Evolutionary conservation across 228 moss, liverwort and hornwort genomes (phyloP).

Genomic region (Sphagnum magellanicum): DNA sequence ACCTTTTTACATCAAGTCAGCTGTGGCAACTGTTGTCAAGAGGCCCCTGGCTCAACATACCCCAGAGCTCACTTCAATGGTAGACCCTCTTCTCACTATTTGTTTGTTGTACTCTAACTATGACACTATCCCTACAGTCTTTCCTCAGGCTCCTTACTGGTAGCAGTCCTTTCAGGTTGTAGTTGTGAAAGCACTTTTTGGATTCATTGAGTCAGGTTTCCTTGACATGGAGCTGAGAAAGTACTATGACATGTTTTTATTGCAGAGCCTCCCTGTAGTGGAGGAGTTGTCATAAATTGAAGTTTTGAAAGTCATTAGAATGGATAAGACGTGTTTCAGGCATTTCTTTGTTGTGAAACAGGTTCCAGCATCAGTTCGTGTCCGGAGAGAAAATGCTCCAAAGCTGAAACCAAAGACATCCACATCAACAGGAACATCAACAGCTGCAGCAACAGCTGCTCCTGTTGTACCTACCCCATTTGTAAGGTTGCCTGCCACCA

Average conservation of each 20-base stretch:
- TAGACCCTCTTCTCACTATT: slow-evolving; percentile 10
- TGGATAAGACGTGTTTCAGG: too few species aligned
- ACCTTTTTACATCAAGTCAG: slow-evolving; percentile 91
- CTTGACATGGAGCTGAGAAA: too few species aligned
- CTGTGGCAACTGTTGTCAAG: slow-evolving; percentile 88
- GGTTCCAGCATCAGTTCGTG: slow-evolving; percentile 99
- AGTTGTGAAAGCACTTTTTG: too few species aligned
- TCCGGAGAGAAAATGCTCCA: slow-evolving; percentile 73
- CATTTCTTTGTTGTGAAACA: slow-evolving; percentile 17
- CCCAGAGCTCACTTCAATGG: slow-evolving; percentile 98
- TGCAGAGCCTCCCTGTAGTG: too few species aligned
- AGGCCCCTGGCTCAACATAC: slow-evolving; percentile 98
- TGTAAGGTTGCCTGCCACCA: slow-evolving; percentile 18
- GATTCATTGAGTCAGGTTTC: too few species aligned
- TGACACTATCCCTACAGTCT: too few species aligned
- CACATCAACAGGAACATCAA: slow-evolving; percentile 7
- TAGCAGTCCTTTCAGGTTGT: too few species aligned
- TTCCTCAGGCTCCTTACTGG: too few species aligned
- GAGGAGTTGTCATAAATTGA: too few species aligned
- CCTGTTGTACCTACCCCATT: slow-evolving; percentile 18
- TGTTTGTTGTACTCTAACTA: not conserved
- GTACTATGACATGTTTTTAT: too few species aligned
- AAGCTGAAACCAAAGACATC: slow-evolving; percentile 67
- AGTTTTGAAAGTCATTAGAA: too few species aligned
- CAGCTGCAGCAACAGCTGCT: slow-evolving; percentile 15